Percentiles rank a stretch among this genome's conserved stretches.
Conservation (phyloP, 805 yeast species). For the Kazachstania bromeliacearum region DNA sequence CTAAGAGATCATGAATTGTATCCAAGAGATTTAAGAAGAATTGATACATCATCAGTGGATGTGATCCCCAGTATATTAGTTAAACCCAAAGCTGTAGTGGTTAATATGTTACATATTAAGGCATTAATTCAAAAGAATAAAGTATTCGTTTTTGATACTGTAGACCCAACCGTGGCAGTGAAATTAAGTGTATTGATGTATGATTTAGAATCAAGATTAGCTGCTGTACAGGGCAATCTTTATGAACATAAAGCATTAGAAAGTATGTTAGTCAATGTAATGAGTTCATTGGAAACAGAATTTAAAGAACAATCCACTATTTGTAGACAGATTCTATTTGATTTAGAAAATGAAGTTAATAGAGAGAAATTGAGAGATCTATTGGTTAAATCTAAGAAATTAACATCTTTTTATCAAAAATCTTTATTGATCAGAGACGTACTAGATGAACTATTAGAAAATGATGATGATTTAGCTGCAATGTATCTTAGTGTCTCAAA, state of each 20-base stretch:
- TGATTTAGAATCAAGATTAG: conserved; percentile 68
- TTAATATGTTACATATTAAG: conserved; percentile 78
- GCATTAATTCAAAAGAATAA: conserved; percentile 76
- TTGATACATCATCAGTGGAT: conserved; percentile 64
- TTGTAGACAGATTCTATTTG: conserved; percentile 57
- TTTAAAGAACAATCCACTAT: conserved; percentile 45
- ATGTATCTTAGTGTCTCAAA: conserved; percentile 55
- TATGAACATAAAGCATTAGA: conserved; percentile 83
- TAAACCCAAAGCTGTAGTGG: conserved; percentile 62
- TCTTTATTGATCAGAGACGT: conserved; percentile 68
- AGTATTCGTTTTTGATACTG: conserved; percentile 74
- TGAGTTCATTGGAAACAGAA: conserved; percentile 71
- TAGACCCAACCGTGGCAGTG: conserved; percentile 46
- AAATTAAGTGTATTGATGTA: conserved; percentile 71
- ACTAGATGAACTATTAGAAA: conserved; percentile 73
- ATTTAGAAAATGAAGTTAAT: conserved; percentile 71
- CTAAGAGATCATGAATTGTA: conserved; percentile 63
- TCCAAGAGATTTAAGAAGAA: conserved; percentile 80
- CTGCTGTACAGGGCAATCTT: conserved; percentile 35
- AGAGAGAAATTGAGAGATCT: conserved; percentile 65
- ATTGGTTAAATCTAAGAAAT: conserved; percentile 59
- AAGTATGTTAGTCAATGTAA: conserved; percentile 69
- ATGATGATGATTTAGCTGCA: conserved; percentile 72
- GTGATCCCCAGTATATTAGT: conserved; percentile 86
- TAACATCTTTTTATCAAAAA: conserved; percentile 68